These are phyloP conservation scores for Zygoascus biomembranicola DNA, from an alignment of 805 yeast genomes.

Conservation along the genomic window DNA sequence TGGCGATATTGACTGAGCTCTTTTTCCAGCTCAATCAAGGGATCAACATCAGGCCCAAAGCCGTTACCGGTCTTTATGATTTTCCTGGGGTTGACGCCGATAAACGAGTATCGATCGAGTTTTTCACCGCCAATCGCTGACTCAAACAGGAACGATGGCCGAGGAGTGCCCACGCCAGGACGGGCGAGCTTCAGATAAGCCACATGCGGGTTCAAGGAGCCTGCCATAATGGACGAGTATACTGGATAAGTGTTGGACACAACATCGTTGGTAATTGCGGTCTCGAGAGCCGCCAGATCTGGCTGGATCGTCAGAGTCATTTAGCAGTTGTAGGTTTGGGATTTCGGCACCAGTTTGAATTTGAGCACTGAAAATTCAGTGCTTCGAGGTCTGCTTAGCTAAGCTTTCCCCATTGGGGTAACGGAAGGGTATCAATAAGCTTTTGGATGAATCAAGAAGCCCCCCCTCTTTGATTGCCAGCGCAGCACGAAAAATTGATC, in stretches of 20 bases:
- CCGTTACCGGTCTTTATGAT: slow-evolving; percentile 75
- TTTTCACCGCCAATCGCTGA: slow-evolving; percentile 85
- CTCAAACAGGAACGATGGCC: slow-evolving; percentile 75
- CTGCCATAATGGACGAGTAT: slow-evolving; percentile 63
- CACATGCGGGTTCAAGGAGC: slow-evolving; percentile 77
- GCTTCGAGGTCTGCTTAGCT: not conserved
- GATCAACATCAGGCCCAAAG: slow-evolving; percentile 62
- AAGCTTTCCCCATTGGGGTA: no score
- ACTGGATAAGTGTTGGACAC: slow-evolving; percentile 66
- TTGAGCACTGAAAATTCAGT: not conserved
- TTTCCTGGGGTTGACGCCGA: slow-evolving; percentile 80
- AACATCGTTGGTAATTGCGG: not conserved
- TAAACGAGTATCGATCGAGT: slow-evolving; percentile 82
- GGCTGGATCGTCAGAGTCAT: slow-evolving; percentile 5
- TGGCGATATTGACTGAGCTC: slow-evolving; percentile 61
- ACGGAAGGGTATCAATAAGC: no score
- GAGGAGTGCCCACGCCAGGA: slow-evolving; percentile 29
- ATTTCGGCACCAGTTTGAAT: no score
- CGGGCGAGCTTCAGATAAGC: slow-evolving; percentile 80
- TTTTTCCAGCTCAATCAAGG: slow-evolving; percentile 61
- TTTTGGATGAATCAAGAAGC: no score
- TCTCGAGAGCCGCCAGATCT: not conserved
- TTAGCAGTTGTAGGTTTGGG: no score
- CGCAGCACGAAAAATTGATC: no score
- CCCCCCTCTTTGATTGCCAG: no score